Base-by-base conservation (phyloP, 768 basidiomycete genomes). In the Mycena crocata region DNA sequence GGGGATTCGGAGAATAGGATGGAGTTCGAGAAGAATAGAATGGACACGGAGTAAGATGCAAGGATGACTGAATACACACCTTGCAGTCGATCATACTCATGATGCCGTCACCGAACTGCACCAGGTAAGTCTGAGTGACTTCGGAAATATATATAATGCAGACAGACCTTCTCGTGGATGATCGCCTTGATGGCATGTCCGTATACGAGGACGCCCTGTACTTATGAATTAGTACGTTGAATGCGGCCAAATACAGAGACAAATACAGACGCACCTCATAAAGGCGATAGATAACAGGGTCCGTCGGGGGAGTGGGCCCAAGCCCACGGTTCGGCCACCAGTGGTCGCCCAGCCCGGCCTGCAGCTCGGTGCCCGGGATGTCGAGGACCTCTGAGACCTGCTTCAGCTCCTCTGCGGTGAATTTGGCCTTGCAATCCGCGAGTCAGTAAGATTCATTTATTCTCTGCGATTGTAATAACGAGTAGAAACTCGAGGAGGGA, bases 71-170 rank as follows among this genome's bases (percentile, higher is more conserved):
- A 21, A 51, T 7, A 37, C 62, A 4, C 19, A 64, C 84, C 70
- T 86, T 89, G 78, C 93, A 94, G 75, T 94, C 93, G 62, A 94
- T 93, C 91, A 94, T 92, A 23, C 90, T 92, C 92, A 94, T 93
- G 66, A 94, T 94, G 6, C 93, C 93, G 72, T 94, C 93, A 7
- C 93, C 93, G 68, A 93, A 94, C 91, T 92, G 68, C 3, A 63
- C 26, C 23, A 28, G 30, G 32, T 8, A 5, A 40, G 34, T 26
- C 44, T 19, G 50, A 24, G 24, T 28, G 28, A 58, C 23, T 45
- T 24, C 30, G 35, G 62, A 14, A 68, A 14, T 32, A 23, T 6
- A 17, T n/a, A 21, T 50, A 23, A 30, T n/a, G 49, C 3, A 62
- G 26, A 30, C 42, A 51, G 58, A 88, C 88, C 85, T 92, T 92